phyloP scores from a whole-genome alignment of 2,329 filamentous ascomycete species.

The Zasmidium cellare region DNA sequence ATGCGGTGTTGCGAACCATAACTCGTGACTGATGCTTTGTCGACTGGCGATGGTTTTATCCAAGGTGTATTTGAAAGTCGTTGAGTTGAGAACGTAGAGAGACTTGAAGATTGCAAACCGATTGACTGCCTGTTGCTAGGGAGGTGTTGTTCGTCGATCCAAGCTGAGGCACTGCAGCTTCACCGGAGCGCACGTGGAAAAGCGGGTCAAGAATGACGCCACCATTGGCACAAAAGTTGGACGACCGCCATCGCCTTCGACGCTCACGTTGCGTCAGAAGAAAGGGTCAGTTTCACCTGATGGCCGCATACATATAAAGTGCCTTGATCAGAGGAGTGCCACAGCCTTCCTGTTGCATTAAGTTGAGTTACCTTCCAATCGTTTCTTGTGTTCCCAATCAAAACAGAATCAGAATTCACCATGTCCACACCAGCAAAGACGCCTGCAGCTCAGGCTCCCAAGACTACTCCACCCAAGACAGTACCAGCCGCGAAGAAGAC shows the following conservation, averaged over 20 bases:
- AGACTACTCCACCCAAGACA: not conserved
- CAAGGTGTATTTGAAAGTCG: too few relatives aligned
- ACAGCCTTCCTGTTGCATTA: not conserved
- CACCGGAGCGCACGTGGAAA: not conserved
- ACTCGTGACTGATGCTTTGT: not conserved
- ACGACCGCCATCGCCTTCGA: not conserved
- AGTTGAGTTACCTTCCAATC: not conserved
- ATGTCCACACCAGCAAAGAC: slow-evolving; percentile 1
- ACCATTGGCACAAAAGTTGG: slow-evolving; percentile 1
- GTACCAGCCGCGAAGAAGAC: slow-evolving; percentile 4
- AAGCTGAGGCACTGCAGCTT: not conserved
- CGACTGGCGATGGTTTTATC: too few relatives aligned
- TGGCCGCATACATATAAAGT: not conserved
- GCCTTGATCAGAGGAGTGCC: not conserved
- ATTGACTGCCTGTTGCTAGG: not conserved
- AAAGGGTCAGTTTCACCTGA: not conserved
- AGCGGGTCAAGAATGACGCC: slow-evolving; percentile 1
- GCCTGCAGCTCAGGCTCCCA: not conserved
- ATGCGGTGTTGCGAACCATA: slow-evolving; percentile 33
- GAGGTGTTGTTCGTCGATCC: not conserved
- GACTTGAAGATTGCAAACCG: not conserved
- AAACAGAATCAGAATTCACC: not conserved
- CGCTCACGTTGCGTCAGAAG: slow-evolving; percentile 1
- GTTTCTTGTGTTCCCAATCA: not conserved
- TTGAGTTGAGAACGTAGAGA: too few relatives aligned